Conservation (phyloP, 345 rosid species). For the Sonneratia alba region DNA sequence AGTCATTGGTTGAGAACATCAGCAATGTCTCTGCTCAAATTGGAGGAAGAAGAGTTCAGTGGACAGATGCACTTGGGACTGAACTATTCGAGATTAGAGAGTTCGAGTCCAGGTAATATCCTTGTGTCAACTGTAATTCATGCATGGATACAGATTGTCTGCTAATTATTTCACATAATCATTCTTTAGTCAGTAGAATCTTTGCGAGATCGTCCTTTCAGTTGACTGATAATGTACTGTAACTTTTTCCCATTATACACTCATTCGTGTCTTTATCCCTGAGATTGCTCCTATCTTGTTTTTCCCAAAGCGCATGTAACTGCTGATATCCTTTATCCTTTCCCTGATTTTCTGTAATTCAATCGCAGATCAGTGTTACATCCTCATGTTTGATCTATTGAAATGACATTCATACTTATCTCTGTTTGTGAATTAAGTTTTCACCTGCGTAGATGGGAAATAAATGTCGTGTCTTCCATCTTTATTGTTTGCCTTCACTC, state of each 20-base stretch:
- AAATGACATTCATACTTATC: not conserved
- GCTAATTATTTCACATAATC: not conserved
- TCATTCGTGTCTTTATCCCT: not conserved
- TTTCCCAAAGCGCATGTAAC: too few relatives aligned
- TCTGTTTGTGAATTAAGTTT: not conserved
- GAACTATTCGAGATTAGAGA: slow-evolving; percentile 87
- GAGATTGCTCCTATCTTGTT: not conserved
- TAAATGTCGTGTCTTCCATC: not conserved
- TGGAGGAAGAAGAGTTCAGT: slow-evolving; percentile 75
- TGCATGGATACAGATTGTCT: not conserved
- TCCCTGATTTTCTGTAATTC: too few relatives aligned
- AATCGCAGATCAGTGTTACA: not conserved
- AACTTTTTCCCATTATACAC: not conserved
- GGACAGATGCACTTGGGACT: slow-evolving; percentile 88
- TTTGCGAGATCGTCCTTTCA: not conserved
- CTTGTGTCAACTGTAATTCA: not conserved
- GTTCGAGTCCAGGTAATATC: slow-evolving; percentile 85
- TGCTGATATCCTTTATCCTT: too few relatives aligned
- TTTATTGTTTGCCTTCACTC: not conserved
- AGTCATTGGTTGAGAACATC: slow-evolving; percentile 32
- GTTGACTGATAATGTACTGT: not conserved
- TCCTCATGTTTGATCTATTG: not conserved
- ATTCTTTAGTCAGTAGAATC: not conserved
- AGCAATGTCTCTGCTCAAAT: slow-evolving; percentile 27
- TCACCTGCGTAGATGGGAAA: not conserved